Conservation (phyloP, 1,284 basidiomycete species). For the Polyporus tsugae region DNA sequence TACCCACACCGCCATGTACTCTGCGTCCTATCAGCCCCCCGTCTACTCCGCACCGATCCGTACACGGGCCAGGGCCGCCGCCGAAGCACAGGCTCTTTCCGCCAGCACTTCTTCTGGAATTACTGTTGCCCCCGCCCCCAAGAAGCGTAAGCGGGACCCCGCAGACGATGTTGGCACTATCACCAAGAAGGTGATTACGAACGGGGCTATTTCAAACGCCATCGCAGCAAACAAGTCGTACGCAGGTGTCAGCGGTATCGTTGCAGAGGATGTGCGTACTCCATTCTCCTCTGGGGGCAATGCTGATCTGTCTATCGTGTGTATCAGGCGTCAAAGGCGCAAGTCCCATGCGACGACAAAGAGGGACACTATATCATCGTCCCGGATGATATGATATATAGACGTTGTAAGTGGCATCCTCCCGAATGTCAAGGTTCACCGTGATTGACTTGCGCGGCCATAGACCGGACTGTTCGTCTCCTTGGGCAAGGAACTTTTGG, state of each 20-base stretch:
- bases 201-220: slow-evolving; percentile 54
- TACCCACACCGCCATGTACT: slow-evolving; percentile 68
- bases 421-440: slow-evolving; percentile 1
- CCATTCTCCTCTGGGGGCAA: slow-evolving; percentile 27
- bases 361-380: slow-evolving; percentile 96
- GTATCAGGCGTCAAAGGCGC: slow-evolving; percentile 63
- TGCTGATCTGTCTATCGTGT: slow-evolving; percentile 38
- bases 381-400: slow-evolving; percentile 87
- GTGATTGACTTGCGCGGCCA: slow-evolving; percentile 35
- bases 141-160: slow-evolving; percentile 81
- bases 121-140: slow-evolving; percentile 63
- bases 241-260: slow-evolving; percentile 66
- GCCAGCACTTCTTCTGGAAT: slow-evolving; percentile 67
- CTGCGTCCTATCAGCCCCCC: slow-evolving; percentile 81
- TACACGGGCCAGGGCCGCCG: slow-evolving; percentile 82
- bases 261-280: slow-evolving; percentile 68
- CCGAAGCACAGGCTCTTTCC: slow-evolving; percentile 79
- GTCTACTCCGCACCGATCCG: slow-evolving; percentile 75
- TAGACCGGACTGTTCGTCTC: slow-evolving; percentile 90
- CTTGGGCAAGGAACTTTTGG: slow-evolving; percentile 99
- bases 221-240: slow-evolving; percentile 63
- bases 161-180: slow-evolving; percentile 69
- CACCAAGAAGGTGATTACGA: slow-evolving; percentile 63
- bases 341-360: slow-evolving; percentile 87
- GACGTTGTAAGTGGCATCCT: slow-evolving; percentile 69